phyloP scores from a whole-genome alignment of 306 rosid genomes.

The Coriaria nepalensis region DNA sequence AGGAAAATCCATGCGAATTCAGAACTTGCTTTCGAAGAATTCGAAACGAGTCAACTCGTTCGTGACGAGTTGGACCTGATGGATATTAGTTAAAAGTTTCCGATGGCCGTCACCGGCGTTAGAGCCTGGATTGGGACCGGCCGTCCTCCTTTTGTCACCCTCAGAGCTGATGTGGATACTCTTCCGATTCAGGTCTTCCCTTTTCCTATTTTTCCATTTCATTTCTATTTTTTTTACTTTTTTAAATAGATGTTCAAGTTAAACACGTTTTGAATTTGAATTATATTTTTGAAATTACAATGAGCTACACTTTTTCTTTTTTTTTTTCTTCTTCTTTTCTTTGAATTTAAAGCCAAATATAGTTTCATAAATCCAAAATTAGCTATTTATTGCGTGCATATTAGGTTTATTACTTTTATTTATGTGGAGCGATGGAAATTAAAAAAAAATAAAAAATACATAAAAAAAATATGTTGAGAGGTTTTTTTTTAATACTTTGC shows the following conservation, averaged over 20 bases:
- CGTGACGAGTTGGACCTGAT: conserved; percentile 64
- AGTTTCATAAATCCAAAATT: not conserved
- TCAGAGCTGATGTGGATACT: conserved; percentile 99
- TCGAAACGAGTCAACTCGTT: conserved; percentile 59
- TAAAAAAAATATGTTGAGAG: no score
- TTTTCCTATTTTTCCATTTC: not conserved
- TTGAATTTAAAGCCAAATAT: not conserved
- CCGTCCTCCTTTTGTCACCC: conserved; percentile 73
- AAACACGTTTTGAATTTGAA: no score
- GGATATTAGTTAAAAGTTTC: conserved; percentile 50
- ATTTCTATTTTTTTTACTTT: no score
- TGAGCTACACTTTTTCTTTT: no score
- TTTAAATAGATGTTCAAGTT: no score
- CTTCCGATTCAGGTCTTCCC: conserved; percentile 80
- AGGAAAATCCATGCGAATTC: conserved; percentile 77
- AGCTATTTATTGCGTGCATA: no score
- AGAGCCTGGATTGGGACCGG: conserved; percentile 92
- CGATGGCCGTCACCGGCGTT: conserved; percentile 70
- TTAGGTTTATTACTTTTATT: no score
- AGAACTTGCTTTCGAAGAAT: conserved; percentile 83
- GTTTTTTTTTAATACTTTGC: no score
- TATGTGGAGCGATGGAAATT: no score
- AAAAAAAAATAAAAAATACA: no score
- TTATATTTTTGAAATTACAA: no score
- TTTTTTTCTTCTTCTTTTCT: not conserved